Conservation (phyloP, 2,329 filamentous ascomycete species). For the Nemania bipapillata region DNA sequence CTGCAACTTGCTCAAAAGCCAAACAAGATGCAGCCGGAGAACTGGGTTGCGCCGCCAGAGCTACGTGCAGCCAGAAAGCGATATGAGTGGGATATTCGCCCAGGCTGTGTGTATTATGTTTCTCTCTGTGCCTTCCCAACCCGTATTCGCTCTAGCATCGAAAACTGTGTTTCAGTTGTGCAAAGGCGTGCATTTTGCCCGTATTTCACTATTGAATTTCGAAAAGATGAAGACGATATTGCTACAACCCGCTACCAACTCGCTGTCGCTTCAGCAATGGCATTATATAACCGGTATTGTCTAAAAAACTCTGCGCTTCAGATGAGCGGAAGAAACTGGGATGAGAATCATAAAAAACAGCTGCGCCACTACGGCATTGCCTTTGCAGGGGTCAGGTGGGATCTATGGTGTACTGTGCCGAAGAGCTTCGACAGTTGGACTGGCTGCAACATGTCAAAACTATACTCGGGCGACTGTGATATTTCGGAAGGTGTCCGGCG, state of each 20-base stretch:
- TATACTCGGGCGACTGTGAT: constrained; percentile 5
- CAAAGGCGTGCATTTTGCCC: constrained; percentile 19
- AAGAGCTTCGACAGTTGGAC: constrained; percentile 20
- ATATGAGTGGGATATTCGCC: constrained; percentile 29
- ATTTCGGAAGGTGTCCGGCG: not conserved
- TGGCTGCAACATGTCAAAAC: constrained; percentile 11
- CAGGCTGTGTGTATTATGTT: constrained; percentile 23
- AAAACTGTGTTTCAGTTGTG: not conserved
- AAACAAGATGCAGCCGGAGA: not conserved
- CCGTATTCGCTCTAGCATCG: not conserved
- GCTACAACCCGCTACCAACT: not conserved
- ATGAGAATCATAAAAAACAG: constrained; percentile 5
- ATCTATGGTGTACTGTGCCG: constrained; percentile 19
- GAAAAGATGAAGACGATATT: constrained; percentile 1
- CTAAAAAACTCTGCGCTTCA: constrained; percentile 2
- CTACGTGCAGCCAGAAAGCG: not conserved
- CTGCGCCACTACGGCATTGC: constrained; percentile 24
- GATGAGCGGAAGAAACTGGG: not conserved
- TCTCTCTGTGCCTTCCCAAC: constrained; percentile 4
- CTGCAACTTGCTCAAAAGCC: constrained; percentile 3
- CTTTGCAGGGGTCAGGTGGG: constrained; percentile 2
- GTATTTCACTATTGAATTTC: constrained; percentile 28
- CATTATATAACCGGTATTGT: constrained; percentile 23
- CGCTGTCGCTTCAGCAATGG: constrained; percentile 19
- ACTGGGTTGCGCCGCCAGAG: not conserved